Evolutionary conservation across 2,329 filamentous ascomycete genomes (phyloP).

Genomic region (Fusarium tupiense): DNA sequence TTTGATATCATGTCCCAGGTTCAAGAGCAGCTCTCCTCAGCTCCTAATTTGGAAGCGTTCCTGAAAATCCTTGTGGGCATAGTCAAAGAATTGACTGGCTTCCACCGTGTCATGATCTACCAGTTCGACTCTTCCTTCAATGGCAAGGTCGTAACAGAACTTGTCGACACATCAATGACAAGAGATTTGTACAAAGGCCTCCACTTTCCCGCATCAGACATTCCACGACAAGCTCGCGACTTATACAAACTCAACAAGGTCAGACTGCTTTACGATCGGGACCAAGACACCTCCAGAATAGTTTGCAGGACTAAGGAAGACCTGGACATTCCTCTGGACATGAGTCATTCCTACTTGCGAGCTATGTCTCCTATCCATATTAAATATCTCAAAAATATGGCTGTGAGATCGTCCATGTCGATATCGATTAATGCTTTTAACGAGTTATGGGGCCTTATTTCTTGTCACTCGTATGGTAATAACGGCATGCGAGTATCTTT

Average conservation of each 20-base stretch:
- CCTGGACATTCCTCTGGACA: conserved; percentile 78
- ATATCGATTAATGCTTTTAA: conserved; percentile 89
- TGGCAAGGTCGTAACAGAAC: conserved; percentile 85
- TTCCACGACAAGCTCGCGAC: conserved; percentile 85
- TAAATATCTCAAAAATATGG: conserved; percentile 90
- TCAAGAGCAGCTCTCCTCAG: conserved; percentile 83
- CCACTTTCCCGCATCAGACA: conserved; percentile 89
- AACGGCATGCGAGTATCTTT: conserved; percentile 91
- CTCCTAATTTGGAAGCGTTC: conserved; percentile 75
- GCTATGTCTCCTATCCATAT: conserved; percentile 92
- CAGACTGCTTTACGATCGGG: conserved; percentile 85
- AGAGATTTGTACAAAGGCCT: conserved; percentile 88
- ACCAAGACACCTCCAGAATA: conserved; percentile 80
- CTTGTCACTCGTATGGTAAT: conserved; percentile 82
- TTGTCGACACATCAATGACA: conserved; percentile 82
- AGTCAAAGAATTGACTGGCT: conserved; percentile 88
- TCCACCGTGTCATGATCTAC: conserved; percentile 93
- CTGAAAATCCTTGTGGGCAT: conserved; percentile 86
- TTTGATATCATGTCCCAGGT: conserved; percentile 94
- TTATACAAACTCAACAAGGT: conserved; percentile 92
- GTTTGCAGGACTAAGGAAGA: conserved; percentile 82
- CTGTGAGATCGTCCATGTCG: conserved; percentile 92
- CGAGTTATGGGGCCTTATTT: conserved; percentile 88
- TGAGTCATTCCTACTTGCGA: conserved; percentile 84
- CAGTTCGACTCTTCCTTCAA: conserved; percentile 88